phyloP scores from a whole-genome alignment of 1,284 basidiomycete species.

The Ceratobasidium papillatum region DNA sequence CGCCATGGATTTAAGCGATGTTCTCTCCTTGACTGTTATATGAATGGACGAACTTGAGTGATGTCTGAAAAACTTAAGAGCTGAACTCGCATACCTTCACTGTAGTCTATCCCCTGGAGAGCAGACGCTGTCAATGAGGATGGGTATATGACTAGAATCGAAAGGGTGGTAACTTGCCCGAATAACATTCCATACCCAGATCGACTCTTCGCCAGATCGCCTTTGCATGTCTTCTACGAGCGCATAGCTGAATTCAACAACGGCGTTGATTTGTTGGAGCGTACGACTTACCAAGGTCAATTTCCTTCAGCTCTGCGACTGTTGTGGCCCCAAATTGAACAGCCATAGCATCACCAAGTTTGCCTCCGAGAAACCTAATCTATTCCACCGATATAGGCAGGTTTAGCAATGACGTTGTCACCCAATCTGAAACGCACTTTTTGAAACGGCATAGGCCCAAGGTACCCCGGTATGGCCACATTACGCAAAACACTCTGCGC shows the following conservation, averaged over 20 bases:
- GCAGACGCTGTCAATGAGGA: not conserved
- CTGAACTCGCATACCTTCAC: constrained; percentile 69
- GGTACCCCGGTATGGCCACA: constrained; percentile 82
- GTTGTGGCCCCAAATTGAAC: constrained; percentile 88
- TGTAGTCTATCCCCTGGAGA: constrained; percentile 84
- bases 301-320: constrained; percentile 86
- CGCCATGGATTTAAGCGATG: constrained; percentile 88
- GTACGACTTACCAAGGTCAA: constrained; percentile 41
- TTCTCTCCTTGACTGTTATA: constrained; percentile 83
- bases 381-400: constrained; percentile 51
- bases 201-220: constrained; percentile 82
- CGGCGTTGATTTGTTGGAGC: not conserved
- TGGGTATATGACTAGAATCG: not conserved
- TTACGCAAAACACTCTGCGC: constrained; percentile 82
- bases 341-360: constrained; percentile 88
- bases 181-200: constrained; percentile 89
- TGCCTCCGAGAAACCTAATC: constrained; percentile 96
- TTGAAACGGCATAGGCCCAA: constrained; percentile 84
- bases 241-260: not conserved
- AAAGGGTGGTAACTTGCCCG: constrained; percentile 53
- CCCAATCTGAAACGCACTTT: constrained; percentile 63
- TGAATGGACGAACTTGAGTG: not conserved
- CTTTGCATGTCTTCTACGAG: constrained; percentile 79
- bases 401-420: not conserved
- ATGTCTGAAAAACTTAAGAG: not conserved